Evolutionary conservation across 192 early-diverging fungal species (phyloP).

Genomic region (Paraglomus occultum): DNA sequence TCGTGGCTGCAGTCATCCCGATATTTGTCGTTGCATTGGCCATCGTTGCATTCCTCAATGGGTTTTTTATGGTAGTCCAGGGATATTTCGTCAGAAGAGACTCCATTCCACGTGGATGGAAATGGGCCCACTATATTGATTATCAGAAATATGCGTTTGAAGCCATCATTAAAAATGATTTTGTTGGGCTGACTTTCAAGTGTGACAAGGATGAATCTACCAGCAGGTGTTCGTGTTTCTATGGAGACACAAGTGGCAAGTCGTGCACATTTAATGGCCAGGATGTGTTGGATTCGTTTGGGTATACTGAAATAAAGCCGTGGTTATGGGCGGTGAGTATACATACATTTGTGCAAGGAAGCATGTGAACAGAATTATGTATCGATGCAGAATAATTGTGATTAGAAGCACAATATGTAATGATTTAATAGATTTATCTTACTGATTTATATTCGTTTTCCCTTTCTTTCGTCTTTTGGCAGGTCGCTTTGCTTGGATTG

Average conservation of each 20-base stretch:
- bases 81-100: neutral
- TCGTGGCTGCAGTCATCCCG: neutral
- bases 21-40: neutral
- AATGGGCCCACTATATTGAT: conserved; percentile 11
- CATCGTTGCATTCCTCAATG: neutral
- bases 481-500: too few relatives aligned
- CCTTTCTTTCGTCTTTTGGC: too few relatives aligned
- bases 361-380: too few relatives aligned
- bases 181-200: neutral
- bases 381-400: too few relatives aligned
- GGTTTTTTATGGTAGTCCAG: neutral
- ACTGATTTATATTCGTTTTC: too few relatives aligned
- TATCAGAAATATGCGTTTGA: conserved; percentile 10
- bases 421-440: too few relatives aligned
- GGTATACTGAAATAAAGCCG: neutral
- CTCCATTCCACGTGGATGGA: neutral
- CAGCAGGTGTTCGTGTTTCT: neutral
- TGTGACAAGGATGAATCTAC: neutral
- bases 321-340: neutral
- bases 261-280: neutral
- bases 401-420: too few relatives aligned
- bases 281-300: neutral
- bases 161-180: neutral
- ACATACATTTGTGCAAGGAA: neutral
- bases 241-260: neutral